Percentiles rank a stretch among this genome's conserved stretches.
Conservation (phyloP, 2,329 filamentous ascomycete genomes). For the Aspergillus oerlinghausenensis region DNA sequence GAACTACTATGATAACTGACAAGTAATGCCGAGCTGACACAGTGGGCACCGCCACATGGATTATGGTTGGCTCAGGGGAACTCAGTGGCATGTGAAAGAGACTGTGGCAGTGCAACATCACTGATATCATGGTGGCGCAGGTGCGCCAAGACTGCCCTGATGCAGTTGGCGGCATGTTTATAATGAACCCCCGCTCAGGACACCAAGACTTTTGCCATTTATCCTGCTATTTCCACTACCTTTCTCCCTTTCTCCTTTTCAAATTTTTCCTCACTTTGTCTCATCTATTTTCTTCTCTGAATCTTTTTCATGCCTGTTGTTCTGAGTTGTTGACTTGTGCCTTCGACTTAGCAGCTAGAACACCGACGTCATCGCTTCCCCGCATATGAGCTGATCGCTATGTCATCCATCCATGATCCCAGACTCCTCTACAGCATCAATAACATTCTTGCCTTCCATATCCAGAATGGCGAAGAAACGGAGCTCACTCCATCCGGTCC, state of each 20-base stretch:
- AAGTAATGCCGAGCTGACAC: too few species aligned
- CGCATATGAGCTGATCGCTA: conserved; percentile 4
- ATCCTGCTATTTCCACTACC: conserved; percentile 21
- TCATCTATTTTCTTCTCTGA: conserved; percentile 1
- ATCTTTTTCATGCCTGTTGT: neutral
- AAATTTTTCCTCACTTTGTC: conserved; percentile 1
- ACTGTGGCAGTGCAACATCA: conserved; percentile 21
- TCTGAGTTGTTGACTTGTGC: neutral
- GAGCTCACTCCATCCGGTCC: conserved; percentile 78
- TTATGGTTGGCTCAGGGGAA: neutral
- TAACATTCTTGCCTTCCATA: conserved; percentile 86
- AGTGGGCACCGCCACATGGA: conserved; percentile 1
- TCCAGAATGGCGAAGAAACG: conserved; percentile 80
- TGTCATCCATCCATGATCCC: conserved; percentile 32
- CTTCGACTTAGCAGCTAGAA: neutral
- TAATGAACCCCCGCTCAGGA: neutral
- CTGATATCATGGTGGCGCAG: conserved; percentile 23
- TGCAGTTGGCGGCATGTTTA: neutral
- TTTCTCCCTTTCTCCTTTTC: conserved; percentile 8
- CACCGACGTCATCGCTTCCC: neutral
- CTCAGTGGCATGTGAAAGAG: neutral
- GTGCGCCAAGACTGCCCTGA: conserved; percentile 3
- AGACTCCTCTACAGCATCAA: conserved; percentile 52
- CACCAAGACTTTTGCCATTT: conserved; percentile 8
- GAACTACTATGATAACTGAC: neutral